Evolutionary conservation across 805 yeast species (phyloP), one percentile per base, ranked within the genome.

Genomic region (Myxozyma monticola): DNA sequence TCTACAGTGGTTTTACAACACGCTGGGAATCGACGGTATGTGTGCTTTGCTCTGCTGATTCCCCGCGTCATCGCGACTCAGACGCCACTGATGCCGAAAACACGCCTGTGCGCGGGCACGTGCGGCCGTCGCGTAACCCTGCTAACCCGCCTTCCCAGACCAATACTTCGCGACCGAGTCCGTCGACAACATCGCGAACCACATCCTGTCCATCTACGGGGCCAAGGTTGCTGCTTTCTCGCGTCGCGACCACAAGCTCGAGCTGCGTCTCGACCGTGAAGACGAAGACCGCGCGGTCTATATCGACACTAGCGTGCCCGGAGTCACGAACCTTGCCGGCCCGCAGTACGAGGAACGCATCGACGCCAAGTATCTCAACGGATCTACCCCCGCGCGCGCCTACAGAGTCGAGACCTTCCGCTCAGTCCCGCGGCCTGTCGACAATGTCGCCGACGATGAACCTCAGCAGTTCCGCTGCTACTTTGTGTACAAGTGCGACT

Each of bases 141-240:
- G 14, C 9, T 14, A 28, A 14, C 14, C 9, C 20, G 18, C 21
- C 24, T 25, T 33, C 26, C 12, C 38, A 52, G 54, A 89, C 65
- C 84, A 88, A 26, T 91, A 86, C 69, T 90, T 91, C 66, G 93
- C 93, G 37, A 80, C 85, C 56, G 96, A 91, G 65, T 73, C 86
- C 4, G 85, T 90, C 12, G 80, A 77, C 45, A 86, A 84, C 54
- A 85, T 91, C 59, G 90, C 87, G 15, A 78, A 84, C 47, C 89
- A 90, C 64, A 87, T 91, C 61, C 85, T 85, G 64, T 85, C 96
- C 8, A 75, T 91, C 47, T 91, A 91, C 70, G 87, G 96, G 29
- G 90, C 97, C 49, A 93, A 93, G 67, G 78, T 93, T 46, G 93
- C 91, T 60, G 95, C 96, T 6, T 87, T 77, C 65, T 85, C 93